Conservation (phyloP, 1,284 basidiomycete genomes). For the Meripilus lineatus region DNA sequence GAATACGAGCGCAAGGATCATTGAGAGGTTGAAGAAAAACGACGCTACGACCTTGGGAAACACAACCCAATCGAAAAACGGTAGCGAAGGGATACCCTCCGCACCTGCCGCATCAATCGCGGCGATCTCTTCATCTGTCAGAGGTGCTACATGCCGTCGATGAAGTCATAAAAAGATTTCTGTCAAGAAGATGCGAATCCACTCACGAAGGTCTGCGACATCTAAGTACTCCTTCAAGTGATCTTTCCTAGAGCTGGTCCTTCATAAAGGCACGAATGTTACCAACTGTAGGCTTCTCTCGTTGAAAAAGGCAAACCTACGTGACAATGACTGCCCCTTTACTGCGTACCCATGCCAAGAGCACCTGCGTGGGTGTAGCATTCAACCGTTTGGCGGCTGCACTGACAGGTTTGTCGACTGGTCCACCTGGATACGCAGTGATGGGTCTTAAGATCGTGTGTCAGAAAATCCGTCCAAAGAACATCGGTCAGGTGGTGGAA, state of each 20-base stretch:
- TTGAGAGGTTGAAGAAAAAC: too few relatives aligned
- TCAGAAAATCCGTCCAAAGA: background rate
- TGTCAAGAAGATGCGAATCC: background rate
- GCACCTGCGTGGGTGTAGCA: constrained; percentile 60
- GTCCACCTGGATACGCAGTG: constrained; percentile 56
- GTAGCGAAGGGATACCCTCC: constrained; percentile 22
- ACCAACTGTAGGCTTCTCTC: background rate
- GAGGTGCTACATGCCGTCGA: constrained; percentile 21
- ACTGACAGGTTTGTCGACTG: constrained; percentile 59
- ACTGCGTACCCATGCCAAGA: constrained; percentile 61
- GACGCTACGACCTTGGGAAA: too few relatives aligned
- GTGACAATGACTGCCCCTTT: constrained; percentile 67
- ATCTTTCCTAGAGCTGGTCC: constrained; percentile 62
- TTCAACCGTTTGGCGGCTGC: constrained; percentile 50
- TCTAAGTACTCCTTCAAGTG: constrained; percentile 65
- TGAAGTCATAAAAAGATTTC: constrained; percentile 2
- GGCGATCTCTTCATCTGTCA: constrained; percentile 46
- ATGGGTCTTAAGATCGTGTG: constrained; percentile 42
- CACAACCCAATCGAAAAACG: too few relatives aligned
- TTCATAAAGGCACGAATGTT: constrained; percentile 18
- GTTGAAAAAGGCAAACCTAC: constrained; percentile 32
- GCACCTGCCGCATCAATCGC: constrained; percentile 56
- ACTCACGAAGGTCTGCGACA: constrained; percentile 54
- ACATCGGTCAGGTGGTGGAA: background rate
- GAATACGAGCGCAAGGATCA: too few relatives aligned